These are phyloP conservation scores for Heritiera littoralis DNA, from an alignment of 345 rosid species.

Conservation along the genomic window DNA sequence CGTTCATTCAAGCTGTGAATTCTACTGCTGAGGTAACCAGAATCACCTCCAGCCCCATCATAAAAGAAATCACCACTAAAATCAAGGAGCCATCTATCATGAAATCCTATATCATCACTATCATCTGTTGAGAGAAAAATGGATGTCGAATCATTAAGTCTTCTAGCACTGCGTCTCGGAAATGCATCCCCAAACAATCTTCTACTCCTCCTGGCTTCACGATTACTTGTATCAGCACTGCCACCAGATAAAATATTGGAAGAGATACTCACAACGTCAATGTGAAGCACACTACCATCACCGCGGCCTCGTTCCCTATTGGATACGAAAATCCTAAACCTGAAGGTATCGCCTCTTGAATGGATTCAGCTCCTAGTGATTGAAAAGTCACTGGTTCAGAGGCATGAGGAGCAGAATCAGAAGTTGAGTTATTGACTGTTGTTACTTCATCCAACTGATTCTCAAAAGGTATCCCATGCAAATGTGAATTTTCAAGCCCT, in stretches of 20 bases:
- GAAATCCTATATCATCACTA: slow-evolving; percentile 39
- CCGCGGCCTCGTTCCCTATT: slow-evolving; percentile 42
- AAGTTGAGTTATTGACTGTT: slow-evolving; percentile 27
- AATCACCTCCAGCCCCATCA: slow-evolving; percentile 44
- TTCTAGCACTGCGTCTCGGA: slow-evolving; percentile 52
- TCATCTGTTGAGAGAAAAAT: slow-evolving; percentile 48
- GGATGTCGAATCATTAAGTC: slow-evolving; percentile 43
- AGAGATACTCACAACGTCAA: slow-evolving; percentile 58
- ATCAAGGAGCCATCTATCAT: slow-evolving; percentile 61
- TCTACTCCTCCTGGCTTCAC: slow-evolving; percentile 52
- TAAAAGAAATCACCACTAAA: slow-evolving; percentile 43
- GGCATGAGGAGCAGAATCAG: slow-evolving; percentile 27
- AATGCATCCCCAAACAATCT: slow-evolving; percentile 63
- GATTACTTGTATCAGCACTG: slow-evolving; percentile 40
- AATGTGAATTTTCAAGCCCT: slow-evolving; percentile 33
- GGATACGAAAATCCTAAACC: slow-evolving; percentile 51
- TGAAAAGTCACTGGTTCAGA: slow-evolving; percentile 31
- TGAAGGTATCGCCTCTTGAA: slow-evolving; percentile 41
- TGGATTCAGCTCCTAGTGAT: slow-evolving; percentile 35
- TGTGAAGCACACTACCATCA: slow-evolving; percentile 50
- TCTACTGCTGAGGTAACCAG: slow-evolving; percentile 52
- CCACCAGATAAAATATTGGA: slow-evolving; percentile 44
- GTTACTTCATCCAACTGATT: slow-evolving; percentile 38
- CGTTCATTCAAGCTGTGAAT: slow-evolving; percentile 49
- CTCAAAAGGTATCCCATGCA: slow-evolving; percentile 27